Conservation (phyloP, 1,284 basidiomycete species). For the Ganoderma boninense region DNA sequence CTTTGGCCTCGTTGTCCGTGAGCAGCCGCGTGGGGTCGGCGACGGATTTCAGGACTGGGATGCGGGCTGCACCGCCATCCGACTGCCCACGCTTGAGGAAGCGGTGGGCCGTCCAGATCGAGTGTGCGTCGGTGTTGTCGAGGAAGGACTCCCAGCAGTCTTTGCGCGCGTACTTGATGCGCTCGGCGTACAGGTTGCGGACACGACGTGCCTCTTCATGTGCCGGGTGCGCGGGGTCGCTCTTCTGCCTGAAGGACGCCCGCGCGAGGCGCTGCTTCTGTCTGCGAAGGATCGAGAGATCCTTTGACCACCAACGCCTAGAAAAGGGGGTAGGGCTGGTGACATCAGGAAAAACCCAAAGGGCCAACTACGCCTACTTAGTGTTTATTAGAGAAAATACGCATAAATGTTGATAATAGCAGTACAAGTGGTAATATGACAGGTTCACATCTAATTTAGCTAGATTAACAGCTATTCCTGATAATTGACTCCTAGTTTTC, state of each 20-base stretch:
- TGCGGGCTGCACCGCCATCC: constrained; percentile 42
- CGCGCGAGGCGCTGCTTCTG: constrained; percentile 38
- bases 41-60: constrained; percentile 37
- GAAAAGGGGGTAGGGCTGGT: constrained; percentile 35
- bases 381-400: no score
- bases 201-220: constrained; percentile 34
- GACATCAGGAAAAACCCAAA: no score
- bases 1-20: constrained; percentile 41
- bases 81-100: constrained; percentile 38
- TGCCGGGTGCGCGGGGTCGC: constrained; percentile 37
- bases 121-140: constrained; percentile 34
- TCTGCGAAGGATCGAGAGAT: constrained; percentile 31
- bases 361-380: no score
- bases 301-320: constrained; percentile 40
- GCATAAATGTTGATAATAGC: no score
- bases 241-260: constrained; percentile 32
- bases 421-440: no score
- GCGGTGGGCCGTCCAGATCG: constrained; percentile 46
- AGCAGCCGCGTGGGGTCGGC: neutral
- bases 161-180: constrained; percentile 42
- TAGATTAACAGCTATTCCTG: no score
- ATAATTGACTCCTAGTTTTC: no score
- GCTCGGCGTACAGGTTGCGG: constrained; percentile 40
- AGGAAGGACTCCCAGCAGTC: constrained; percentile 49
- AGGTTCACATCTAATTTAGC: no score